Evolutionary conservation across 75 land plant genomes (phyloP).

Genomic region (Larix kaempferi): DNA sequence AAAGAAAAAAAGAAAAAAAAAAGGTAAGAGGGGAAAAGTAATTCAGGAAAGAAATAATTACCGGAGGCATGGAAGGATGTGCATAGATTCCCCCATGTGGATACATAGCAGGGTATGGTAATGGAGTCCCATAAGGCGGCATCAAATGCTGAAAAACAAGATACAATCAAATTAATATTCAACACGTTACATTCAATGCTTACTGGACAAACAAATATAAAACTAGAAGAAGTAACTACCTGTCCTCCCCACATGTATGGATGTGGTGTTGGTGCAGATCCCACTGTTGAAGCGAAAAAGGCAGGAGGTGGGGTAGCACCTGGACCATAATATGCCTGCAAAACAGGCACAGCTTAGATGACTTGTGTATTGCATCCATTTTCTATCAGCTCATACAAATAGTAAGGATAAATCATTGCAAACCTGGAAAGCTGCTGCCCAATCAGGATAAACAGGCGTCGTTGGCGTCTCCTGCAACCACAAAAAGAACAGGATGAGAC

Average conservation of each 20-base stretch:
- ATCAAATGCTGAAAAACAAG: conserved; percentile 53
- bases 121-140: conserved; percentile 79
- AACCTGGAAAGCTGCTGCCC: conserved; percentile 79
- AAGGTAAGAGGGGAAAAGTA: neutral
- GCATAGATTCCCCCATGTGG: conserved; percentile 80
- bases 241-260: conserved; percentile 79
- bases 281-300: conserved; percentile 40
- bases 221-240: conserved; percentile 14
- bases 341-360: neutral
- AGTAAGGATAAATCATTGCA: neutral
- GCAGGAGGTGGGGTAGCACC: conserved; percentile 55
- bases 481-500: neutral
- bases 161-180: conserved; percentile 1
- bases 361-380: neutral
- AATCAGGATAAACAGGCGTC: conserved; percentile 59
- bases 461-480: conserved; percentile 48
- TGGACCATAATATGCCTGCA: conserved; percentile 60
- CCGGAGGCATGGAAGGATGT: conserved; percentile 63
- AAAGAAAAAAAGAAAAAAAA: neutral
- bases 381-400: neutral
- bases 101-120: conserved; percentile 77
- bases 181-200: conserved; percentile 2
- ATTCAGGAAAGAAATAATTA: neutral
- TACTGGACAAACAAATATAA: neutral
- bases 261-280: conserved; percentile 54